phyloP scores from a whole-genome alignment of 2,329 filamentous ascomycete genomes.

The Diplocarpon mali region DNA sequence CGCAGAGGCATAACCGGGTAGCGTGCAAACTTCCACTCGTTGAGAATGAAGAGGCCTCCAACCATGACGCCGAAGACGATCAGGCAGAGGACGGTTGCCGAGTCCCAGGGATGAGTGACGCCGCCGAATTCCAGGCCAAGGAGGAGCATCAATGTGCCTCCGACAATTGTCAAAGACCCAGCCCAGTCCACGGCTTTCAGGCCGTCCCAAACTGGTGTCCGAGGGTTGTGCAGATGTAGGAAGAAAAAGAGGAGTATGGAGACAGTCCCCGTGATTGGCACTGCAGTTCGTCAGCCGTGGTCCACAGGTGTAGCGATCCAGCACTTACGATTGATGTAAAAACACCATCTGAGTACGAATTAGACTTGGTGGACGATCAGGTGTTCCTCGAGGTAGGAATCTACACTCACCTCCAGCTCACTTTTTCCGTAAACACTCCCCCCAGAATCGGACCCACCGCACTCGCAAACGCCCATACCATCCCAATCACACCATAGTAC shows the following conservation, averaged over 20 bases:
- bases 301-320: not conserved
- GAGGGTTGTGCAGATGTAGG: constrained; percentile 55
- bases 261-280: constrained; percentile 22
- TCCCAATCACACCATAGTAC: constrained; percentile 53
- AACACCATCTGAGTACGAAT: constrained; percentile 36
- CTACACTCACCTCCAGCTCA: constrained; percentile 35
- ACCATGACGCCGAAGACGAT: constrained; percentile 52
- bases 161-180: constrained; percentile 50
- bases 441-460: constrained; percentile 56
- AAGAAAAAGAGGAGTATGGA: constrained; percentile 48
- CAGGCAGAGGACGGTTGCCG: constrained; percentile 28
- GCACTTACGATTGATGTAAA: constrained; percentile 25
- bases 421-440: constrained; percentile 51
- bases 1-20: constrained; percentile 66
- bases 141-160: constrained; percentile 74
- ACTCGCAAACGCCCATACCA: constrained; percentile 51
- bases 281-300: constrained; percentile 1
- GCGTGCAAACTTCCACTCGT: constrained; percentile 61
- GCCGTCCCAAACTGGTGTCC: constrained; percentile 49
- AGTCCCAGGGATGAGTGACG: constrained; percentile 49
- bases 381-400: too few relatives aligned
- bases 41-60: constrained; percentile 50
- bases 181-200: constrained; percentile 49
- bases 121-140: constrained; percentile 81
- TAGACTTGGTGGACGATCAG: too few relatives aligned